Base-by-base conservation (phyloP, 1,139 yeast genomes). In the Yamadazyma triangularis region DNA sequence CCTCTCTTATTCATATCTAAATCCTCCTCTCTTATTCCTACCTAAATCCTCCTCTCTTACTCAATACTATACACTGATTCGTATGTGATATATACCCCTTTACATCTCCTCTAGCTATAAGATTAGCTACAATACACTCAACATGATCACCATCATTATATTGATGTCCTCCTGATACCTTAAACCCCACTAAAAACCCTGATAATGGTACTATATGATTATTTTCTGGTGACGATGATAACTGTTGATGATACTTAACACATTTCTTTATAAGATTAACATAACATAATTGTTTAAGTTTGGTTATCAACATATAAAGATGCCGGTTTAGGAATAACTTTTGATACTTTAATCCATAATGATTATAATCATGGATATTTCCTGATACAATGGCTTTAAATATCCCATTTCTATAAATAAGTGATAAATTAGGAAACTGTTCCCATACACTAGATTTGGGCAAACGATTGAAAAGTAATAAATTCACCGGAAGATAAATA, bases 31-130 rank as follows among this genome's bases (percentile, higher is more conserved):
- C n/a, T n/a, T n/a, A n/a, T n/a, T n/a, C n/a, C n/a, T n/a, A n/a
- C n/a, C n/a, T n/a, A n/a, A n/a, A n/a, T n/a, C n/a, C n/a, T n/a
- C n/a, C n/a, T n/a, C n/a, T n/a, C n/a, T n/a, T n/a, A n/a, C n/a
- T n/a, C 35, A 89, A 58, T 11, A 89, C 96, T 18, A 88, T 62
- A 36, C 85, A 82, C 32, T 76, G 64, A 45, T 83, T 77, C 11
- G 77, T 73, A 49, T 86, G 93, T 6, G 95, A 83, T 15, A 89
- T 59, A 53, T 88, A 89, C 1, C 96, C 97, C 57, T 84, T 87
- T 36, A 88, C 64, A 34, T 60, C 60, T 8, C 86, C 85, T 26
- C 56, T 58, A 30, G 70, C 64, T 12, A 89, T 86, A 45, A 84
- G 57, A 34, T 73, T 73, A 0, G 96, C 89, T 25, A 88, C 45